phyloP scores from a whole-genome alignment of 129 eudicot species.

The Flaveria linearis region DNA sequence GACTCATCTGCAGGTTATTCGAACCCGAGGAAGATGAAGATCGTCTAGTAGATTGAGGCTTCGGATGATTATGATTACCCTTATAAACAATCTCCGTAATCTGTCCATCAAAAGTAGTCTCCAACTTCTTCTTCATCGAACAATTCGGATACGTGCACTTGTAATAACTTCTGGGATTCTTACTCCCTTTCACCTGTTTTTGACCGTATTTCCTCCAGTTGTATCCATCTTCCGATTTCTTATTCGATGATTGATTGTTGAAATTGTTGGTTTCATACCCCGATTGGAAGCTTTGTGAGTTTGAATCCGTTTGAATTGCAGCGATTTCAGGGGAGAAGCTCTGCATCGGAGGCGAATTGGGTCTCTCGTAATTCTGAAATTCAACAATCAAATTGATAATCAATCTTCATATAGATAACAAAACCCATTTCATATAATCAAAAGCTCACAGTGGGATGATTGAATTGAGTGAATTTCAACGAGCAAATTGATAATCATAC shows the following conservation, averaged over 20 bases:
- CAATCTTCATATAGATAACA: too few species aligned
- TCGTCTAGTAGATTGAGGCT: constrained; percentile 72
- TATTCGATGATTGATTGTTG: constrained; percentile 34
- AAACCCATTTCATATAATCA: background rate
- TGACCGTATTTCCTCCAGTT: constrained; percentile 95
- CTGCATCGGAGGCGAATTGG: constrained; percentile 36
- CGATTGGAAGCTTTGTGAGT: constrained; percentile 43
- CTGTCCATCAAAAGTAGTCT: constrained; percentile 67
- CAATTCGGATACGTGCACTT: constrained; percentile 78
- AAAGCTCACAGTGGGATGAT: constrained; percentile 24
- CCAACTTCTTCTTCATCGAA: constrained; percentile 77
- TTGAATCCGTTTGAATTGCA: constrained; percentile 45
- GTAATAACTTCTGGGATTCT: constrained; percentile 84
- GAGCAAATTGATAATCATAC: background rate
- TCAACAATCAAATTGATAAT: background rate
- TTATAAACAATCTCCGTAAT: constrained; percentile 87
- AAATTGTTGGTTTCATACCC: constrained; percentile 22
- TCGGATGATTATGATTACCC: constrained; percentile 82
- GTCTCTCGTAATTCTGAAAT: constrained; percentile 45
- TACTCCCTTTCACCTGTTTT: constrained; percentile 86
- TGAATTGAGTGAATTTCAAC: constrained; percentile 26
- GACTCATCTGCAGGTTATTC: constrained; percentile 29
- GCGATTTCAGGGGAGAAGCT: constrained; percentile 57
- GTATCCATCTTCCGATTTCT: constrained; percentile 72
- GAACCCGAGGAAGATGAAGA: constrained; percentile 57